phyloP scores from a whole-genome alignment of 192 early-diverging fungal genomes.

The Coemansia sp. region DNA sequence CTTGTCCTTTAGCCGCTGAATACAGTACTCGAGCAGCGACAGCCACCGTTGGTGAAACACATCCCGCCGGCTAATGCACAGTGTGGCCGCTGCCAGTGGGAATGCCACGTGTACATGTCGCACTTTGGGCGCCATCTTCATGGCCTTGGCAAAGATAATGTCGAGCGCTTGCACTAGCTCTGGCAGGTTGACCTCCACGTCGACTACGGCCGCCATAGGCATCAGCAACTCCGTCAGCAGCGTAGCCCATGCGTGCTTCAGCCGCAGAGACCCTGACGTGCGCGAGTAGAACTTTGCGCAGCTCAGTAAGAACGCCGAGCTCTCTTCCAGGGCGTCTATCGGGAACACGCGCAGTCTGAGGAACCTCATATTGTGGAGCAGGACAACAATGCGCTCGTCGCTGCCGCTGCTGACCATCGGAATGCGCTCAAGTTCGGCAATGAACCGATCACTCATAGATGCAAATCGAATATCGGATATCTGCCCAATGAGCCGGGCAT shows the following conservation, averaged over 20 bases:
- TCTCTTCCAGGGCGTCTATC: conserved; percentile 89
- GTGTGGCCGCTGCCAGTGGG: conserved; percentile 83
- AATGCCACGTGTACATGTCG: conserved; percentile 77
- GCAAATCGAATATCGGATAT: conserved; percentile 89
- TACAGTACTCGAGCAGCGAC: conserved; percentile 67
- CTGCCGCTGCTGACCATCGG: conserved; percentile 62
- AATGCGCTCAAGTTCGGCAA: conserved; percentile 82
- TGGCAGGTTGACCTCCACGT: conserved; percentile 94
- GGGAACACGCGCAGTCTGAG: conserved; percentile 95
- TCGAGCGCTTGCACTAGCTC: conserved; percentile 93
- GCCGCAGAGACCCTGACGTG: conserved; percentile 72
- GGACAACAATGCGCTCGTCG: conserved; percentile 82
- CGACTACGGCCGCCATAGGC: conserved; percentile 87
- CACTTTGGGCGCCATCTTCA: conserved; percentile 89
- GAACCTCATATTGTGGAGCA: conserved; percentile 90
- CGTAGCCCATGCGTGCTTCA: conserved; percentile 91
- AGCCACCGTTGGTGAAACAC: conserved; percentile 85
- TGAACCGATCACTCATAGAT: conserved; percentile 92
- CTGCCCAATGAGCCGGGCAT: conserved; percentile 90
- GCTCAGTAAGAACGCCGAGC: conserved; percentile 90
- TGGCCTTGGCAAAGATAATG: conserved; percentile 84
- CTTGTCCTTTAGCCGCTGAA: conserved; percentile 79
- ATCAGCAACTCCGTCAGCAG: conserved; percentile 90
- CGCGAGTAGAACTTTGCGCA: conserved; percentile 87
- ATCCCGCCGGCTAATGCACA: conserved; percentile 89